Percentiles rank a stretch among this genome's conserved stretches.
phyloP scores from a whole-genome alignment of 345 rosid species.

The Passiflora organensis region DNA sequence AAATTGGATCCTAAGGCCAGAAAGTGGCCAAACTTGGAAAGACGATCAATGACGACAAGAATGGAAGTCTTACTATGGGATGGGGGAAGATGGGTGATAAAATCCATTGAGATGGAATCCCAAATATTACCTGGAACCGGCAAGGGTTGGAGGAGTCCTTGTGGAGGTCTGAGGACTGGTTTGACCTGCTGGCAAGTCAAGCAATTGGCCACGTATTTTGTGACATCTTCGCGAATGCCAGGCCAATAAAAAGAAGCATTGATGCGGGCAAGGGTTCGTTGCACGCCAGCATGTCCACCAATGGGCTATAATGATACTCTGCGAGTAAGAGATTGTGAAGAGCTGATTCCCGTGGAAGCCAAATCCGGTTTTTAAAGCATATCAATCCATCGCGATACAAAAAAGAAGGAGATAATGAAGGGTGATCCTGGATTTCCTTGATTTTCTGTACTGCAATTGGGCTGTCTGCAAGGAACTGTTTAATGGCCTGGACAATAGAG shows the following conservation, averaged over 20 bases:
- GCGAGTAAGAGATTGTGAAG: conserved; percentile 3
- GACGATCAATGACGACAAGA: background rate
- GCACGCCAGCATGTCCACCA: background rate
- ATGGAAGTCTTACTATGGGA: background rate
- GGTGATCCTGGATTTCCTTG: too few relatives aligned
- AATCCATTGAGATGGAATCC: background rate
- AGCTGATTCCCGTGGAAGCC: background rate
- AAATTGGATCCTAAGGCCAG: too few relatives aligned
- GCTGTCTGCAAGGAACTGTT: background rate
- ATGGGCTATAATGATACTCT: background rate
- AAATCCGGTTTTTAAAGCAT: background rate
- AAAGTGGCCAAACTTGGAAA: background rate
- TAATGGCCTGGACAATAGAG: background rate
- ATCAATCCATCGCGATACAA: background rate
- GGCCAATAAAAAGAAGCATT: background rate
- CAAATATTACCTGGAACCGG: background rate
- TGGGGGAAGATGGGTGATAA: background rate
- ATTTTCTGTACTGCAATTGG: background rate
- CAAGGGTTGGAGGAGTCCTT: background rate
- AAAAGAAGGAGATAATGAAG: conserved; percentile 1
- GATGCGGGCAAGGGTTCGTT: background rate
- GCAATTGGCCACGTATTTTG: background rate
- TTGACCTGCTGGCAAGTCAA: background rate
- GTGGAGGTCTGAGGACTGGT: background rate
- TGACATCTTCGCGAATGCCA: background rate